phyloP scores from a whole-genome alignment of 306 rosid species.

The Neltuma alba region DNA sequence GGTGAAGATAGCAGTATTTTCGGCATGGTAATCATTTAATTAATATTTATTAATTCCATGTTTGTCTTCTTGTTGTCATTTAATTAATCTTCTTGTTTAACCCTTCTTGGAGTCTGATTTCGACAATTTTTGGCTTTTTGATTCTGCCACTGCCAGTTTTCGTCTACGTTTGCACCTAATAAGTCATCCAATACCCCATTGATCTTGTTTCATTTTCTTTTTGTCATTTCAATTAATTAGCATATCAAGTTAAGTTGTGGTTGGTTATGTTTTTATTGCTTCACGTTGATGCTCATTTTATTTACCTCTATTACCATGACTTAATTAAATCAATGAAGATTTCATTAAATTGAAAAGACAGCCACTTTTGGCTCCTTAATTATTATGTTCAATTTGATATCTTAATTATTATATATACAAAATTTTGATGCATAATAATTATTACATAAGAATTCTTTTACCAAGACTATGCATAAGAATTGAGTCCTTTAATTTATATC shows the following conservation, averaged over 20 bases:
- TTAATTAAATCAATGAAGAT: not conserved
- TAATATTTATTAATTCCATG: not conserved
- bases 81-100: not conserved
- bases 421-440: no score
- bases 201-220: not conserved
- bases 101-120: not conserved
- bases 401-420: not conserved
- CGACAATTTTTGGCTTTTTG: not conserved
- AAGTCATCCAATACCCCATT: not conserved
- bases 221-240: not conserved
- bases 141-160: not conserved
- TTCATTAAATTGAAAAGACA: not conserved
- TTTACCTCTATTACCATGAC: not conserved
- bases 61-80: not conserved
- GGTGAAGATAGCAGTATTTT: conserved; percentile 20
- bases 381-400: not conserved
- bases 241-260: not conserved
- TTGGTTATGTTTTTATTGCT: not conserved
- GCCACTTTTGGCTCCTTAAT: not conserved
- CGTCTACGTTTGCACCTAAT: not conserved
- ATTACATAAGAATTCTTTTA: no score
- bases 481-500: no score
- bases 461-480: no score
- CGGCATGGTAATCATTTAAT: conserved; percentile 23
- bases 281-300: not conserved